Evolutionary conservation across 371 early-diverging fungal genomes (phyloP).

Genomic region (Synchytrium microbalum): DNA sequence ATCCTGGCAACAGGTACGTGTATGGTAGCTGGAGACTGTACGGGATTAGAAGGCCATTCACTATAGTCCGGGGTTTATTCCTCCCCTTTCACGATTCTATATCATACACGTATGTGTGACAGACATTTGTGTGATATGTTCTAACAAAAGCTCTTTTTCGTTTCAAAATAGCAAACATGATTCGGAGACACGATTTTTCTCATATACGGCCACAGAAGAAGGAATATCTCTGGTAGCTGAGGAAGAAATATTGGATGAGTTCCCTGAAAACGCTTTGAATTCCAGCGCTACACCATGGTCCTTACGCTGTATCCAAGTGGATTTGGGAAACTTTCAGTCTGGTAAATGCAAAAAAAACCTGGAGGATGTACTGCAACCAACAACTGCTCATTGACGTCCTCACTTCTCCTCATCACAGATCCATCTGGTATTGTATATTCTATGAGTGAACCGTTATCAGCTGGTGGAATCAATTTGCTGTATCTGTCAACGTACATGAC

Average conservation of each 20-base stretch:
- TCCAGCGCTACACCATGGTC: conserved; percentile 47
- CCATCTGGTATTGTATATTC: conserved; percentile 66
- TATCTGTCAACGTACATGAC: conserved; percentile 63
- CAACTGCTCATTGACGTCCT: no score
- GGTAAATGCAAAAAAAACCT: conserved; percentile 15
- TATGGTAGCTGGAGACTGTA: no score
- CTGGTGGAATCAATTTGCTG: conserved; percentile 55
- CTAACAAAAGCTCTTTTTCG: neutral
- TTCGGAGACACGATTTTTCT: conserved; percentile 43
- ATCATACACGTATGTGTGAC: no score
- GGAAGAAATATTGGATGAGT: conserved; percentile 45
- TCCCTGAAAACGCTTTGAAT: conserved; percentile 52
- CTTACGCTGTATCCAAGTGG: conserved; percentile 62
- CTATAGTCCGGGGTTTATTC: no score
- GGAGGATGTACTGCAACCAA: neutral
- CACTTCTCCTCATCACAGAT: conserved; percentile 24
- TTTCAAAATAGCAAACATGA: neutral
- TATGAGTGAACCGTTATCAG: conserved; percentile 60
- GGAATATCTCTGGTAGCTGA: conserved; percentile 66
- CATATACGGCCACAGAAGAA: conserved; percentile 63
- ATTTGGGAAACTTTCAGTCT: conserved; percentile 53
- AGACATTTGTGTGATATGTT: neutral
- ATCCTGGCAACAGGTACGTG: conserved; percentile 39
- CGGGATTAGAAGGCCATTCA: no score
- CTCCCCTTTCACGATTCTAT: no score